Evolutionary conservation across 805 yeast genomes (phyloP), one percentile per base, ranked within the genome.

Genomic region (Candida xiaguanensis): DNA sequence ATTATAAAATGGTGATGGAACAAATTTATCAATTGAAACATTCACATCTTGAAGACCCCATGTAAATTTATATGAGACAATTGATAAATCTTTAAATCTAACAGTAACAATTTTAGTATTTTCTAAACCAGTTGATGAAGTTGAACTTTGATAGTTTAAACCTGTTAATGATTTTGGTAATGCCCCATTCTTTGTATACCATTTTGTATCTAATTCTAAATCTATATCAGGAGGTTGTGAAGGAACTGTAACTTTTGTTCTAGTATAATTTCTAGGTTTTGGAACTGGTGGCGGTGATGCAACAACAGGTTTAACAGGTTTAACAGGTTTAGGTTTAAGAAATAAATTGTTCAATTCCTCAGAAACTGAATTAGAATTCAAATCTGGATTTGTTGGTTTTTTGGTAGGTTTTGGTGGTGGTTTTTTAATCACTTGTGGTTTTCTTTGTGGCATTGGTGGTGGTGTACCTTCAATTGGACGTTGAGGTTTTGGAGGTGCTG

Each of bases 321-420:
- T 28, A n/a, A 23, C 33, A n/a, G 36, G 41, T 19, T 18, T 29
- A 12, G 32, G 17, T 25, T 15, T 11, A 12, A 14, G 24, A 25
- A 39, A 39, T n/a, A 35, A 27, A 9, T 20, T 23, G 13, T 35
- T 35, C 14, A 39, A 35, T 15, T 39, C 46, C 18, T 35, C 35
- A 6, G 31, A 25, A n/a, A n/a, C n/a, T n/a, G n/a, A n/a, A n/a
- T n/a, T n/a, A n/a, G n/a, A n/a, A n/a, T n/a, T n/a, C n/a, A n/a
- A n/a, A n/a, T n/a, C n/a, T n/a, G n/a, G n/a, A n/a, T n/a, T 32
- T 26, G 40, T 31, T 31, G 58, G 50, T 39, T 63, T 61, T 44
- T 65, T 71, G 2, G 49, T 42, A 1, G 76, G 75, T 30, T 67
- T 70, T 25, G 74, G 73, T 9, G 73, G 74, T 15, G 74, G 70